Conservation (phyloP, 2,329 filamentous ascomycete species). For the Aspergillus fumigatus region DNA sequence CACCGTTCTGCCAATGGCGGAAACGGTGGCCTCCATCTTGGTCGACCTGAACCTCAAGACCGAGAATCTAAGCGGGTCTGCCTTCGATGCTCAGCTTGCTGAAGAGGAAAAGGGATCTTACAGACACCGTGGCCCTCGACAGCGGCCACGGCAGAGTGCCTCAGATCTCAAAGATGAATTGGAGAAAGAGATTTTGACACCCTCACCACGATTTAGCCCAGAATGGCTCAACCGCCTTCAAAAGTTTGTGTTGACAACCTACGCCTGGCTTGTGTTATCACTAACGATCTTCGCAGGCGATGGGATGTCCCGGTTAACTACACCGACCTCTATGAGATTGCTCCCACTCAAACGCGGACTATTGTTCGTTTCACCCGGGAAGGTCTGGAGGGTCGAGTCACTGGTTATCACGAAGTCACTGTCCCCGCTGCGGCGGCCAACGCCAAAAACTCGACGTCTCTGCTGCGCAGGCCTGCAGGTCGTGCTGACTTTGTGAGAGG, state of each 20-base stretch:
- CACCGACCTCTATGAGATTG: constrained; percentile 77
- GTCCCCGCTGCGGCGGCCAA: constrained; percentile 84
- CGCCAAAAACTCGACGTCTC: constrained; percentile 90
- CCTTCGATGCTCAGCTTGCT: constrained; percentile 26
- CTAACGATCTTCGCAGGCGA: constrained; percentile 38
- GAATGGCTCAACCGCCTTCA: not conserved
- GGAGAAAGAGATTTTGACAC: constrained; percentile 72
- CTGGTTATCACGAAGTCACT: constrained; percentile 90
- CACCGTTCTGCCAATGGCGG: constrained; percentile 18
- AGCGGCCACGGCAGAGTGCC: constrained; percentile 43
- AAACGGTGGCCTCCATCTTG: constrained; percentile 24
- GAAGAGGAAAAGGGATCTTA: constrained; percentile 27
- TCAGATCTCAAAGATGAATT: constrained; percentile 66
- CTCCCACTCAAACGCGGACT: constrained; percentile 89
- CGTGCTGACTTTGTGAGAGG: constrained; percentile 89
- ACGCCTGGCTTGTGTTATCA: not conserved
- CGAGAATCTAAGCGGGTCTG: constrained; percentile 18
- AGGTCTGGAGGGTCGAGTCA: constrained; percentile 86
- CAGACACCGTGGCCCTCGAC: constrained; percentile 38
- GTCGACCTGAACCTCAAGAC: constrained; percentile 23
- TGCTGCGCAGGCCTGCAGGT: constrained; percentile 78
- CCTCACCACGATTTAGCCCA: constrained; percentile 71
- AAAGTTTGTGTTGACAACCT: not conserved
- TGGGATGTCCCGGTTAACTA: constrained; percentile 83
- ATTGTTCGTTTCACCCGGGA: constrained; percentile 88